Evolutionary conservation across 1,284 basidiomycete genomes (phyloP), one percentile per base, ranked within the genome.

Genomic region (Trametes polyzona): DNA sequence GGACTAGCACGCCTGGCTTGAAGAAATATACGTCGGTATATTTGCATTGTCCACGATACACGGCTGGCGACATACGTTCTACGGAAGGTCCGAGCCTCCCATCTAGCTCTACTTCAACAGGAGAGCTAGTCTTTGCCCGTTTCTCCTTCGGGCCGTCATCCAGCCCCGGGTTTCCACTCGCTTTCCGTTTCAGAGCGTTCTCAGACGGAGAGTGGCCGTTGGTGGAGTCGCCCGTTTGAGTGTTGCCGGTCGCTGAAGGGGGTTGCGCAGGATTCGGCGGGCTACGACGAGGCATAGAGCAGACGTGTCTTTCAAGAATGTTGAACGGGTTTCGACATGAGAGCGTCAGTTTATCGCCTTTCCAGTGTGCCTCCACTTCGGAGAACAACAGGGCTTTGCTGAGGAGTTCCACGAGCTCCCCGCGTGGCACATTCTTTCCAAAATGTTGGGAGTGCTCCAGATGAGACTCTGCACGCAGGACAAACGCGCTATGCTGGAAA

Each of bases 281-380:
- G 41, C 60, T 52, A 29, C 44, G 52, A 41, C 76, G 66, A 42
- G 57, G 84, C 80, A 29, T 76, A 52, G 85, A 83, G 69, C 89
- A 92, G 17, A 81, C 75, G 64, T 92, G 90, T 9, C 72, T 79
- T 55, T 89, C 85, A 17, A 92, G 77, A n/a, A 92, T 73, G 17
- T 86, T 84, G 73, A 92, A 92, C 8, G 76, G 68, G 32, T 79
- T 77, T 64, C 83, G 84, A 78, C 90, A 92, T 62, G 82, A 83
- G 44, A 76, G 78, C 3, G 82, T 79, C 60, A 88, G 72, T 29
- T 76, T 73, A 65, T 84, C 82, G 14, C 78, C 79, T 60, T 81
- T 82, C 84, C 88, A 92, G 65, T 92, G 90, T 8, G 86, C 81
- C 74, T 94, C 92, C 33, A 90, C 90, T 72, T 95, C 92, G n/a